Base-by-base conservation (phyloP, 345 rosid species). In the Schrenkiella parvula region DNA sequence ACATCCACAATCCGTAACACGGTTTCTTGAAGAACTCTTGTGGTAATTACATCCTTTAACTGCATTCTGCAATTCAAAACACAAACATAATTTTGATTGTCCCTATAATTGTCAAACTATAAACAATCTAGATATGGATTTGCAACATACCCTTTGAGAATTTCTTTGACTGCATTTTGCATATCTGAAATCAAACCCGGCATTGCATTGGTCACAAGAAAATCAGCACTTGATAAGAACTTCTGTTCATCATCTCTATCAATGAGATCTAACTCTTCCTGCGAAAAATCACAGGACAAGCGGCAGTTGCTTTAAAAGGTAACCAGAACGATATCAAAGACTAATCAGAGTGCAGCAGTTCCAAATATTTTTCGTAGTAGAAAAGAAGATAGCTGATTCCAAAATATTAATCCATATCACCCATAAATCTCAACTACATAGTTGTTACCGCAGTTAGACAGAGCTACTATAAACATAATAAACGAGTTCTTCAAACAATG, bases 171-270 rank as follows among this genome's bases (percentile, higher is more conserved):
- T 52, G 92, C 96, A 62, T 34, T 74, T 80, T 85, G 87, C 84
- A 95, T 79, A 78, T 79, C 64, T 26, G 83, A 63, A 79, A 86
- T 80, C 83, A 95, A 74, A 50, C 73, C 42, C 5, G 70, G 74
- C 84, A 90, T 46, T 70, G 96, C 89, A 83, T 74, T 70, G 70
- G 68, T 85, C 19, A 93, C 82, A 70, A 92, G 91, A 89, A 76
- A 90, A 80, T 90, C 96, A 14, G 95, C 84, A 73, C 84, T 85
- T 25, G 86, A 84, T 51, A 95, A 82, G 81, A 86, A 92, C 41
- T 82, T 92, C 78, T 88, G 86, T 72, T 87, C 89, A 71, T 88
- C 92, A 55, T 86, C 91, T 80, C 84, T 80, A 53, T 85, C 96
- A 56, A 88, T 77, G 68, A 85, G 84, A 84, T 85, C 92, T 60